These are phyloP conservation scores for Lactarius akahatsu DNA, from an alignment of 768 basidiomycete species.

Conservation along the genomic window DNA sequence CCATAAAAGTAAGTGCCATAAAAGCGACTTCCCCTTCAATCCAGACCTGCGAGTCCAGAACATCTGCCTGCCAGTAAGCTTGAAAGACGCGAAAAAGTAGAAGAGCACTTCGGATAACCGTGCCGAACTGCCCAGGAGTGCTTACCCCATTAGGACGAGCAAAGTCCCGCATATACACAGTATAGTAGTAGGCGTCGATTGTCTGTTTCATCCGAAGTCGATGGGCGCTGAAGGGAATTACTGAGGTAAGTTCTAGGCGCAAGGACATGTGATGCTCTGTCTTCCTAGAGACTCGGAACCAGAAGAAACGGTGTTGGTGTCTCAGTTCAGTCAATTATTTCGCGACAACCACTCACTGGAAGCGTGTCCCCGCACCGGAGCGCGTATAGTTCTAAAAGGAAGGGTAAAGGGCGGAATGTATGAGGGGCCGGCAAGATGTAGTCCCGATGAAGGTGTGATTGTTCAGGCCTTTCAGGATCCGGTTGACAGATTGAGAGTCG, in stretches of 20 bases:
- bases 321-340: background rate
- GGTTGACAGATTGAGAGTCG: background rate
- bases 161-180: background rate
- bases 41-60: background rate
- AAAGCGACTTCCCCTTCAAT: background rate
- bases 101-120: conserved; percentile 7
- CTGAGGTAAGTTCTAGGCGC: background rate
- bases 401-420: conserved; percentile 2
- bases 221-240: background rate
- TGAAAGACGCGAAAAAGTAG: background rate
- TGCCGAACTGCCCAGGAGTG: background rate
- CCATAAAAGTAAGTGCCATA: background rate
- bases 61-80: background rate
- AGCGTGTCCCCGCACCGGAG: background rate
- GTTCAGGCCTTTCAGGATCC: background rate
- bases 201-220: background rate
- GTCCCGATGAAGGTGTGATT: background rate
- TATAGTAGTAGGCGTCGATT: background rate
- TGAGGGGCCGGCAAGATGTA: conserved; percentile 6
- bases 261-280: background rate
- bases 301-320: background rate
- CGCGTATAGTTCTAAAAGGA: conserved; percentile 1
- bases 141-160: conserved; percentile 2
- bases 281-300: background rate
- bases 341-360: background rate